Conservation (phyloP, 176 grass and related monocot species). For the Areca catechu region DNA sequence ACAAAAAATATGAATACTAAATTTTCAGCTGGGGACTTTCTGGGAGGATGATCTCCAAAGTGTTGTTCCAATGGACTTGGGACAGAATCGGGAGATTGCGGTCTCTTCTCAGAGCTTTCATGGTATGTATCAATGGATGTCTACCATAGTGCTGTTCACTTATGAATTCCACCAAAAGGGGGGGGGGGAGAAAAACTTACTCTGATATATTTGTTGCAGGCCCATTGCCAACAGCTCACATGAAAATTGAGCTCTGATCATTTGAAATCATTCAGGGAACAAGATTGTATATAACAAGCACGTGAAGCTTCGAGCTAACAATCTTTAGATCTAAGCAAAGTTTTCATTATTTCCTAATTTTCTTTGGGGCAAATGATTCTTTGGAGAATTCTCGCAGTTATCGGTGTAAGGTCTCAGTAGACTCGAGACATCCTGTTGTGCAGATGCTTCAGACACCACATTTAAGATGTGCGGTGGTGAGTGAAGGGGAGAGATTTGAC, state of each 20-base stretch:
- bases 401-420: background rate
- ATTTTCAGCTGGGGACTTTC: conserved; percentile 58
- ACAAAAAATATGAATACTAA: background rate
- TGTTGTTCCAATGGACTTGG: conserved; percentile 51
- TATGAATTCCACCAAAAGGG: too few species aligned
- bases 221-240: conserved; percentile 24
- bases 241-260: conserved; percentile 42
- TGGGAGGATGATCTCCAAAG: conserved; percentile 84
- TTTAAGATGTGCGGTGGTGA: conserved; percentile 1
- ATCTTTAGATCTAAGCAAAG: background rate
- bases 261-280: background rate
- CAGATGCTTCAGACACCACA: conserved; percentile 2
- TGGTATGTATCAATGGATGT: conserved; percentile 17
- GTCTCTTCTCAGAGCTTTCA: conserved; percentile 49
- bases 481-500: conserved; percentile 1
- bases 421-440: background rate
- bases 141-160: background rate
- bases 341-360: background rate
- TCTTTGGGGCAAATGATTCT: conserved; percentile 5
- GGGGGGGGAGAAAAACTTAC: background rate
- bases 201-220: conserved; percentile 11
- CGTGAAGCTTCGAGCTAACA: background rate
- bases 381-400: background rate
- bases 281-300: conserved; percentile 3
- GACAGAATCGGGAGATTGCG: conserved; percentile 24